Evolutionary conservation across 805 yeast species (phyloP), one percentile per base, ranked within the genome.

Genomic region (Candida golubevii): DNA sequence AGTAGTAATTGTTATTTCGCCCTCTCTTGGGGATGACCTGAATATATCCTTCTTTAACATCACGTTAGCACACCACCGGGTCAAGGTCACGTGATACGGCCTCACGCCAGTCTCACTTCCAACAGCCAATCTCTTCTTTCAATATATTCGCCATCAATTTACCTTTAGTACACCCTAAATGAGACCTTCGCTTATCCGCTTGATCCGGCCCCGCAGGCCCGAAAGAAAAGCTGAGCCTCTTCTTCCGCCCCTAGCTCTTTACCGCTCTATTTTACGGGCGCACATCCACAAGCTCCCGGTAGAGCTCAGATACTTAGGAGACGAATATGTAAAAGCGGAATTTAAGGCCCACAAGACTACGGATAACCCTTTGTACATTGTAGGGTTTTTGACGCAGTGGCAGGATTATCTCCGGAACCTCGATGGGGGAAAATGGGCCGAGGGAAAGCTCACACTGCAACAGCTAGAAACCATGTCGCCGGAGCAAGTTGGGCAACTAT

Each of bases 311-410:
- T 75, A 80, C 41, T 72, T 93, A 18, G 99, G 99, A 4, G 97
- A 93, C 63, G 75, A 80, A 53, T 93, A 93, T 61, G 96, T 91
- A 41, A 85, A 82, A 60, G 78, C 83, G 31, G 99, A 93, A 67
- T 93, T 93, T 71, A 80, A 82, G 56, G 83, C 90, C 7, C 99
- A 93, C 66, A 78, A 81, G 47, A 65, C 71, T 38, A 77, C 84
- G 7, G 96, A 88, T 52, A 89, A 93, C 62, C 98, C 99, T 3
- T 72, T 88, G 23, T 95, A 91, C 59, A 88, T 93, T 30, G 89
- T 93, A 9, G 99, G 97, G 9, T 93, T 93, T 56, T 72, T 93
- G 49, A 80, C 95, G 1, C 83, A 88, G 48, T 93, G 99, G 99
- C 99, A 93, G 63, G 91, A 84, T 49, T 86, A 86, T 56, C 71